phyloP scores from a whole-genome alignment of 768 basidiomycete genomes.

The Leccinum subtestaceum region DNA sequence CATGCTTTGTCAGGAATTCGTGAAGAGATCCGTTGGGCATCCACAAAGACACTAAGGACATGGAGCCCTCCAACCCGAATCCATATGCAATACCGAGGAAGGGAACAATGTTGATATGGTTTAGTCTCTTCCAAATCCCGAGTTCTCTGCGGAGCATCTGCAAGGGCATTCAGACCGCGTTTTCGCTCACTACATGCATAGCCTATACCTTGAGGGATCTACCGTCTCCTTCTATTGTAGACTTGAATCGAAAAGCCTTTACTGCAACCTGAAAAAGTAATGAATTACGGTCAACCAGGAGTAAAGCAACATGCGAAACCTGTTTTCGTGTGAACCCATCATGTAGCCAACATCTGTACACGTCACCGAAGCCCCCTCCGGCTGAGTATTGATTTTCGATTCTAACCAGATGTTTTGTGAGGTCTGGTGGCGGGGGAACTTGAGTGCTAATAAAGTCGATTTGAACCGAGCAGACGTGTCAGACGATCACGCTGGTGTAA shows the following conservation, averaged over 20 bases:
- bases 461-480: neutral
- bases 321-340: neutral
- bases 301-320: neutral
- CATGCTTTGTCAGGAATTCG: neutral
- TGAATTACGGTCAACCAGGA: neutral
- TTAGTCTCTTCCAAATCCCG: neutral
- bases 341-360: too few relatives aligned
- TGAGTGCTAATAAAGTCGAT: neutral
- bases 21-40: neutral
- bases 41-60: neutral
- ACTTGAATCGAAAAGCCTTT: neutral
- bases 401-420: too few relatives aligned
- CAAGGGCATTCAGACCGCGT: neutral
- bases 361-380: too few relatives aligned
- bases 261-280: neutral
- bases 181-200: neutral
- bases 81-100: neutral
- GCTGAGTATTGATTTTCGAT: too few relatives aligned
- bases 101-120: neutral
- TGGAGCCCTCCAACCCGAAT: neutral
- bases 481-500: neutral
- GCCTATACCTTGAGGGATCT: neutral
- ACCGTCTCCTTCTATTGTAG: neutral
- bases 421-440: too few relatives aligned
- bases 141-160: neutral